Evolutionary conservation across 495 filamentous ascomycete species (phyloP), one percentile per base, ranked within the genome.

Genomic region (Apiosordaria backusii): DNA sequence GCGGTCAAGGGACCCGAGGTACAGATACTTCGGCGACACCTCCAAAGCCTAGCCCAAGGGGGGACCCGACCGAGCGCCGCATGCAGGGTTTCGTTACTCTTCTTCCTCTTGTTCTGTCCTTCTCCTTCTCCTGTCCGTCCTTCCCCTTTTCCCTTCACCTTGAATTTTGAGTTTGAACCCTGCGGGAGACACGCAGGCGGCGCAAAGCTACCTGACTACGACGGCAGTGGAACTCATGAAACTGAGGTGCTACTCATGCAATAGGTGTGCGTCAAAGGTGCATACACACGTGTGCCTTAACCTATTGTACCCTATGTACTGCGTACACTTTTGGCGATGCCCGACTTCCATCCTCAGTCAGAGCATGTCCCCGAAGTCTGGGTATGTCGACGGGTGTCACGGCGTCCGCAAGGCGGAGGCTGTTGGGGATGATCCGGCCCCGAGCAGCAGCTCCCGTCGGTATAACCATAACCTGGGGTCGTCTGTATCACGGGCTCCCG

Each of bases 1-100:
- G 72, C 68, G 75, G 74, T 76, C 72, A 71, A 45, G 70, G 53
- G 57, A 9, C 57, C 45, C 53, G 53, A 75, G 61, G 76, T 78
- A 76, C 67, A 67, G 62, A 73, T 78, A 78, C 76, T 40, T 61
- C 59, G 19, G 24, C 26, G 16, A 19, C 26, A 35, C 25, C 59
- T 40, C 27, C n/a, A 55, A 6, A 6, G 9, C 52, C 52, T 19
- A 55, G 5, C 59, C 59, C 29, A 13, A 19, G 29, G 52, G 15
- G 45, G n/a, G 62, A 10, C 23, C 26, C 52, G 66, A 23, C 29
- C 27, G 57, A 61, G n/a, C 59, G 13, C 59, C 24, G 59, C 21
- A 61, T 61, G 24, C 59, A 59, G 57, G 57, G 57, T 26, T 59
- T 6, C n/a, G n/a, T n/a, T n/a, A n/a, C n/a, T n/a, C n/a, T n/a